Percentiles rank a stretch among this genome's conserved stretches.
Conservation (phyloP, 306 rosid genomes). For the Castanopsis chinensis region DNA sequence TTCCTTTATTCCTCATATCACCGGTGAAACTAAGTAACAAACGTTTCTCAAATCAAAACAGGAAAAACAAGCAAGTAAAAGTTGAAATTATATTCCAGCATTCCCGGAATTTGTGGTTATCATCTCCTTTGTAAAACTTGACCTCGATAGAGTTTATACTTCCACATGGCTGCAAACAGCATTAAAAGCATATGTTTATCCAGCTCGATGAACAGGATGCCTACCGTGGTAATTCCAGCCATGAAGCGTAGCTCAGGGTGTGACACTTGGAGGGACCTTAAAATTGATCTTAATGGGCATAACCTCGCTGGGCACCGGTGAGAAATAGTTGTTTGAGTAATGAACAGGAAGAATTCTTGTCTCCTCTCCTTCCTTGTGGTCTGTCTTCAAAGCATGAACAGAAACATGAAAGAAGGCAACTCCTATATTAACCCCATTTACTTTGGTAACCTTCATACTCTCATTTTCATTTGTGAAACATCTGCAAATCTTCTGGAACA, state of each 20-base stretch:
- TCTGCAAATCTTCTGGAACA: conserved; percentile 46
- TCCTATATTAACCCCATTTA: conserved; percentile 51
- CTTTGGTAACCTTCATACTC: conserved; percentile 45
- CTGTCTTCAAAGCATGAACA: conserved; percentile 53
- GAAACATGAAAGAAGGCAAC: conserved; percentile 85
- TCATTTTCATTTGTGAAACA: conserved; percentile 33
- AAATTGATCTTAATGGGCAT: conserved; percentile 60
- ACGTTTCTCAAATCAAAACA: neutral
- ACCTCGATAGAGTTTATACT: neutral
- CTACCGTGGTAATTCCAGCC: conserved; percentile 65
- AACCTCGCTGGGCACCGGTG: conserved; percentile 71
- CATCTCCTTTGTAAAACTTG: neutral
- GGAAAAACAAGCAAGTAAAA: neutral
- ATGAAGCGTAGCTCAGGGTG: conserved; percentile 60
- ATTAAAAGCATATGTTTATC: neutral
- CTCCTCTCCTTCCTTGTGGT: conserved; percentile 61
- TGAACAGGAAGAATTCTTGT: conserved; percentile 87
- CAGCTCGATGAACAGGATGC: conserved; percentile 28
- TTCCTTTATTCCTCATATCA: neutral
- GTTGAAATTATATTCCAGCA: too few relatives aligned
- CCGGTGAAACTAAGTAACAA: neutral
- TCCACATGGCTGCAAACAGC: neutral
- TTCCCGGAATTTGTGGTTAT: neutral
- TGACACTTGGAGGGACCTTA: conserved; percentile 62
- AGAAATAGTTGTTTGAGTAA: conserved; percentile 84